Evolutionary conservation across 352 stramenopile species (phyloP), one percentile per base, ranked within the genome.

Genomic region (Phytophthora constricta): DNA sequence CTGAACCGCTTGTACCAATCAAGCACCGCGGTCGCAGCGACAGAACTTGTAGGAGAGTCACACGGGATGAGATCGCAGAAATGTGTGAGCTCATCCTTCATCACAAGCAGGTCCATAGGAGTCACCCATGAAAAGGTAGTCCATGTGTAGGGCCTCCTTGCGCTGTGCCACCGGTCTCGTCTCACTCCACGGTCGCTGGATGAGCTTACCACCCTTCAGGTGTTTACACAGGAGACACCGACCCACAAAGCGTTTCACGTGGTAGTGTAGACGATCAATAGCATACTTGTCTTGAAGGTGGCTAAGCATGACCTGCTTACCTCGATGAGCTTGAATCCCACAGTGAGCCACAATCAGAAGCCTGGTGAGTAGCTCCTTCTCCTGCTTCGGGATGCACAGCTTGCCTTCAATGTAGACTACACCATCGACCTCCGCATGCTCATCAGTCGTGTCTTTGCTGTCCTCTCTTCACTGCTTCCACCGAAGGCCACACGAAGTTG

Each of bases 1-100:
- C 60, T 60, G 22, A 64, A 65, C 11, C 60, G 51, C 14, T 69
- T 73, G 58, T 58, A 43, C 65, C 59, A 69, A 31, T 65, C 51
- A 3, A 69, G 25, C 16, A 62, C 52, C 33, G 47, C 60, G 3
- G 22, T 31, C 14, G 49, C 47, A 25, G 39, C 58, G 0, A 63
- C 45, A 2, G 14, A 11, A 49, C 33, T 48, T 13, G 37, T 64
- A 25, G 61, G 48, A 23, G 63, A 51, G 17, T 70, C 55, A 20
- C 49, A 70, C 1, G 63, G 28, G 34, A 70, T 17, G 1, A 70
- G 41, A 14, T 66, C 58, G 34, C 45, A 66, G 31, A 39, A 66
- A 17, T 66, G 58, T 17, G 42, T 54, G 17, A 66, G 33, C 20
- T 41, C 47, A 22, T 66, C 46, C 48, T 57, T 66, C 1, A 66